Conservation (phyloP, 805 yeast species). For the Saccharomycopsis guyanensis region DNA sequence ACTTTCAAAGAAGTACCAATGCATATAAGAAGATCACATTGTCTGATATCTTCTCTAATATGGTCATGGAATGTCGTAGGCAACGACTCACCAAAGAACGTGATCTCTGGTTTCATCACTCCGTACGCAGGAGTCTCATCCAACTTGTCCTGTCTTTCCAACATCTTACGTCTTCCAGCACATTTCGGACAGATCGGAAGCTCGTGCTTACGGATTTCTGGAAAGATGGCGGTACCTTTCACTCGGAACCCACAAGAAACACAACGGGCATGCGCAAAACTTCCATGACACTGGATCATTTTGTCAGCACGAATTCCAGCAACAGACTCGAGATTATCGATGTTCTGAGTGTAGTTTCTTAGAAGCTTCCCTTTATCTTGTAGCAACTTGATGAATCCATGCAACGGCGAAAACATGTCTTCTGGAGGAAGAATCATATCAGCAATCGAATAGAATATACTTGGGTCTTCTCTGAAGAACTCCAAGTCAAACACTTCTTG, state of each 20-base stretch:
- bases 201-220: conserved; percentile 47
- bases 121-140: conserved; percentile 44
- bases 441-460: conserved; percentile 80
- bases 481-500: conserved; percentile 80
- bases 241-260: conserved; percentile 62
- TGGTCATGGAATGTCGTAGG: conserved; percentile 61
- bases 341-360: conserved; percentile 85
- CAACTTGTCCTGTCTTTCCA: conserved; percentile 25
- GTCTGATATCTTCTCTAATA: conserved; percentile 48
- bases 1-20: conserved; percentile 90
- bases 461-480: conserved; percentile 68
- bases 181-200: conserved; percentile 73
- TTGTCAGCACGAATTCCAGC: conserved; percentile 66
- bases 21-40: conserved; percentile 74
- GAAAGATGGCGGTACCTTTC: conserved; percentile 58
- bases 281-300: conserved; percentile 86
- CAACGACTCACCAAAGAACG: conserved; percentile 81
- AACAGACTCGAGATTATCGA: conserved; percentile 76
- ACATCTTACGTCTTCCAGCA: conserved; percentile 34
- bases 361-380: conserved; percentile 71
- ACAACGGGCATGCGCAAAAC: conserved; percentile 84
- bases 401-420: conserved; percentile 62
- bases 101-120: conserved; percentile 86
- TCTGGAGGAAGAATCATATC: conserved; percentile 76
- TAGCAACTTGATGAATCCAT: conserved; percentile 65